Evolutionary conservation across 2,329 filamentous ascomycete species (phyloP), one percentile per base, ranked within the genome.

Genomic region (Teratosphaeria zuluensis): DNA sequence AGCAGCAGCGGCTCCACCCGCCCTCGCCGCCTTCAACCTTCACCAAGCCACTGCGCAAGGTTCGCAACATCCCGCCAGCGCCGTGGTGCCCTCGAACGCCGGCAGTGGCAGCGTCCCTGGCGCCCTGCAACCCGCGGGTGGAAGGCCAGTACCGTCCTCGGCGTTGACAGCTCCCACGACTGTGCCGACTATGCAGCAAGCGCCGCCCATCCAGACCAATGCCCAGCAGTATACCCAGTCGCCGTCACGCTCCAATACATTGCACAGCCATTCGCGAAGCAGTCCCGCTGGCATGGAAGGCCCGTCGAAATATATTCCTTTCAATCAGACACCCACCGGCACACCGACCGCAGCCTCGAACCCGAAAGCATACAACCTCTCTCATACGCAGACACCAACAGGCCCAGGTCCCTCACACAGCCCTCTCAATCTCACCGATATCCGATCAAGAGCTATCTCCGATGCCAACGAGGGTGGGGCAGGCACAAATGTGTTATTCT

Each of bases 381-480:
- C 67, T n/a, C 67, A 76, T 57, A 73, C 77, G 14, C 81, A 82
- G 31, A 83, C 81, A n/a, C 79, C 78, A 28, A 78, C 79, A n/a
- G 52, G 56, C 32, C 46, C 35, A 8, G 72, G 86, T 76, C 80
- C 83, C 56, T 89, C 90, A 64, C 92, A 94, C 71, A 95, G 92
- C 8, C 92, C 92, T 2, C 81, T 97, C 33, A 94, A 91, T 16
- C 82, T 97, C 51, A 89, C 91, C 61, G 92, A 97, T 73, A 96
- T 97, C 71, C 83, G 92, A 59, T 90, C 91, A 11, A 84, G 90
- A 59, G 88, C 89, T 64, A 90, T 96, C 70, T 92, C 89, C 55
- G 86, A 83, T 70, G 81, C 94, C 69, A 85, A 86, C 19, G 90
- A 95, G 65, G 84, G 85, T 55, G 77, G 82, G 14, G 80, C 85